A percentile compares a stretch with the other conserved stretches of the same genome.
Evolutionary conservation across 352 stramenopile species (phyloP).

Genomic region (Chrysophaeum taylorii): DNA sequence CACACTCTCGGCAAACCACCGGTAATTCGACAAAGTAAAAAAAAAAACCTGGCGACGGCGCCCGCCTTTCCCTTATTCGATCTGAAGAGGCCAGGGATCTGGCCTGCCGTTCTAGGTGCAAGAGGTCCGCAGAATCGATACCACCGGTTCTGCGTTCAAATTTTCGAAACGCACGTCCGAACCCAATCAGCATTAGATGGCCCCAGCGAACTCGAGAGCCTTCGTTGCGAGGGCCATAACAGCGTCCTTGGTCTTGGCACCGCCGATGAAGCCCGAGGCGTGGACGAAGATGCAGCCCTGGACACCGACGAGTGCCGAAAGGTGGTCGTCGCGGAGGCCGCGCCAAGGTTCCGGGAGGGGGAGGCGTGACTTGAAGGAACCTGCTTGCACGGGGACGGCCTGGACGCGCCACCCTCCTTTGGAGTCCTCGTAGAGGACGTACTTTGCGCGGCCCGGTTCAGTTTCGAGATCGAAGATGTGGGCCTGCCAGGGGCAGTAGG

Average conservation of each 20-base stretch:
- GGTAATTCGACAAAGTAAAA: too few species aligned
- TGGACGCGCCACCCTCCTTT: constrained; percentile 89
- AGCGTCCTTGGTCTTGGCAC: constrained; percentile 86
- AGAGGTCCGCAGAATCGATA: too few species aligned
- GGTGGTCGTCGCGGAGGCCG: constrained; percentile 80
- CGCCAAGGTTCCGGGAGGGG: constrained; percentile 77
- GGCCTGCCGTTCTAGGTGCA: too few species aligned
- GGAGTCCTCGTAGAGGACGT: constrained; percentile 89
- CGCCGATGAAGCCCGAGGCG: constrained; percentile 95
- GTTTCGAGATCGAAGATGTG: constrained; percentile 92
- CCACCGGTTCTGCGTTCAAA: too few species aligned
- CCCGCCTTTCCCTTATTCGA: too few species aligned
- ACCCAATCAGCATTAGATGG: too few species aligned
- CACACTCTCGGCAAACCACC: too few species aligned
- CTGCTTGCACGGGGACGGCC: constrained; percentile 79
- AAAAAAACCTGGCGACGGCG: too few species aligned
- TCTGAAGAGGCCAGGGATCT: too few species aligned
- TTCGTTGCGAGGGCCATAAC: constrained; percentile 80
- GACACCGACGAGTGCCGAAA: constrained; percentile 73
- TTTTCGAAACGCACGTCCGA: too few species aligned
- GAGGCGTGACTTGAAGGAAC: constrained; percentile 81
- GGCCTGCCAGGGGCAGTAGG: constrained; percentile 85
- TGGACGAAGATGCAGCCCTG: constrained; percentile 90
- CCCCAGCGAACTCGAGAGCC: constrained; percentile 34
- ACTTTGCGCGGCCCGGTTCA: constrained; percentile 67